These are phyloP conservation scores for Neonectria hederae DNA, from an alignment of 2,329 filamentous ascomycete species.

Conservation along the genomic window DNA sequence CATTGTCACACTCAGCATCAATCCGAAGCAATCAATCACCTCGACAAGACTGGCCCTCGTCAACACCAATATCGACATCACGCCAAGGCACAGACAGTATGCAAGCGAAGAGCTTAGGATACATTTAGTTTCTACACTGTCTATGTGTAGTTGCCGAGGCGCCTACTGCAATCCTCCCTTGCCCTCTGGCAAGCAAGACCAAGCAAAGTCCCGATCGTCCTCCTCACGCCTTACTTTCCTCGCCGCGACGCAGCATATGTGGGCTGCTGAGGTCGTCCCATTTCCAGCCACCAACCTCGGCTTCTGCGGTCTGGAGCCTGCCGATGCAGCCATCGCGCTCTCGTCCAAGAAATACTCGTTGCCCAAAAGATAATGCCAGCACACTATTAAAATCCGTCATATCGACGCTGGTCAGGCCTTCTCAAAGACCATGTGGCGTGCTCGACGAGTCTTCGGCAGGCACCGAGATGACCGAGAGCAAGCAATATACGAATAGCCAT, in stretches of 20 bases:
- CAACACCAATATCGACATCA: neutral
- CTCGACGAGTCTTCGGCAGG: conserved; percentile 21
- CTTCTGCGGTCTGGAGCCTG: neutral
- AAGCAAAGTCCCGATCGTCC: conserved; percentile 17
- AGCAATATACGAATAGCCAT: conserved; percentile 38
- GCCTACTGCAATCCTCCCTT: conserved; percentile 25
- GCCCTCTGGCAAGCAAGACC: conserved; percentile 17
- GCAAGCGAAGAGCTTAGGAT: conserved; percentile 26
- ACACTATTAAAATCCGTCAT: conserved; percentile 31
- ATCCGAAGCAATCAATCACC: neutral
- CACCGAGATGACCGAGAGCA: conserved; percentile 30
- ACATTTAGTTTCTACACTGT: conserved; percentile 36
- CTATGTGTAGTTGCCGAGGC: conserved; percentile 16
- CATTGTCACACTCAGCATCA: neutral
- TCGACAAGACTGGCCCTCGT: neutral
- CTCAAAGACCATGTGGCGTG: conserved; percentile 26
- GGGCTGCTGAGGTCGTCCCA: conserved; percentile 7
- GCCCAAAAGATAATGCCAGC: conserved; percentile 28
- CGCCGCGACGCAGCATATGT: conserved; percentile 15
- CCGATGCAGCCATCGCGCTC: conserved; percentile 14
- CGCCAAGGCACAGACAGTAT: neutral
- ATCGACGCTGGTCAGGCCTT: conserved; percentile 24
- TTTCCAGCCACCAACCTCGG: neutral
- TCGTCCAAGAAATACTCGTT: conserved; percentile 19
- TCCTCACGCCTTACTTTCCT: conserved; percentile 14